Conservation (phyloP, 73 alveolate genomes). For the Tetrahymena thermophila region DNA sequence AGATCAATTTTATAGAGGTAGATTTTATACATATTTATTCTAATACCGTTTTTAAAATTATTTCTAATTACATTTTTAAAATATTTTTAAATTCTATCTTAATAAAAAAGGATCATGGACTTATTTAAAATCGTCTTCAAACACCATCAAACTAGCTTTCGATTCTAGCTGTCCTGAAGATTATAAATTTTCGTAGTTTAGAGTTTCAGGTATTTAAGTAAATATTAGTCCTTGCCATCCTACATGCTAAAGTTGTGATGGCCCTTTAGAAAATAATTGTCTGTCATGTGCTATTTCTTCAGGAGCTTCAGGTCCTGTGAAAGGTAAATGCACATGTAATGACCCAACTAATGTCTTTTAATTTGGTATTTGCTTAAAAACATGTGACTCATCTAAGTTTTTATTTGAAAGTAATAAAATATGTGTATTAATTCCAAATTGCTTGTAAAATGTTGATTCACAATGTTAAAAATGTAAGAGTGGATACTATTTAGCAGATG, state of each 20-base stretch:
- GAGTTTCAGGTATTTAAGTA: background rate
- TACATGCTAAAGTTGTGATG: background rate
- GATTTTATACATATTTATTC: background rate
- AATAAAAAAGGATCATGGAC: background rate
- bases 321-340: background rate
- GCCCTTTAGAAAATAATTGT: background rate
- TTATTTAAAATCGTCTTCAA: background rate
- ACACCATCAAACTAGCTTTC: background rate
- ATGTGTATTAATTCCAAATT: background rate
- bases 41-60: background rate
- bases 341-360: background rate
- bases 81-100: background rate
- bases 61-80: background rate
- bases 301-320: background rate
- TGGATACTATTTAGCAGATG: background rate
- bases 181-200: background rate
- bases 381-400: background rate
- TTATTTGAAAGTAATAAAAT: background rate
- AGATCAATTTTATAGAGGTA: background rate
- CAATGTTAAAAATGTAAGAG: background rate
- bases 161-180: background rate
- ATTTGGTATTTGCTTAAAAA: background rate
- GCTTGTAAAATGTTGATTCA: background rate
- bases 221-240: background rate
- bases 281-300: background rate